These are phyloP conservation scores for Suillus ampliporus DNA, from an alignment of 768 basidiomycete species.

Conservation along the genomic window DNA sequence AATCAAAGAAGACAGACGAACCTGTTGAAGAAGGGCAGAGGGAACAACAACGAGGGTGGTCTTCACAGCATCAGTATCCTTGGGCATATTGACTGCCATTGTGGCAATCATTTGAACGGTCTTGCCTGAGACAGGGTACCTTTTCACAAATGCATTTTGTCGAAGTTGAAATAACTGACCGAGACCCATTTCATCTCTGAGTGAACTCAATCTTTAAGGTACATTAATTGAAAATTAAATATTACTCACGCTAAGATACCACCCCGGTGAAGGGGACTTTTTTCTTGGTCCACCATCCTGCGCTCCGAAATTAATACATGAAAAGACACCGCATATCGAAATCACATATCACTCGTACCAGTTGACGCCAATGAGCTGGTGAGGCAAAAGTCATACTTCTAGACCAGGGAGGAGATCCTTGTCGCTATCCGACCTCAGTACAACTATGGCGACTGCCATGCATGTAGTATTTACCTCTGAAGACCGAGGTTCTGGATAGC, in stretches of 20 bases:
- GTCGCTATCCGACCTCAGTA: slow-evolving; percentile 39
- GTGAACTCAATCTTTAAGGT: slow-evolving; percentile 9
- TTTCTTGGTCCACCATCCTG: slow-evolving; percentile 75
- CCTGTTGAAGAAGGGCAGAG: slow-evolving; percentile 75
- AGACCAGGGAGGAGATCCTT: slow-evolving; percentile 69
- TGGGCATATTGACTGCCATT: slow-evolving; percentile 70
- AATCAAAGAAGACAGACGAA: slow-evolving; percentile 24
- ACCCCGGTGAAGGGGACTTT: slow-evolving; percentile 50
- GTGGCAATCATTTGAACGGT: slow-evolving; percentile 84
- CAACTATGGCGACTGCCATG: background rate
- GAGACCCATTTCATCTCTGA: slow-evolving; percentile 74
- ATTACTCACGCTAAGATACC: slow-evolving; percentile 64
- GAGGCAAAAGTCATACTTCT: slow-evolving; percentile 71
- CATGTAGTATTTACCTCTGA: slow-evolving; percentile 43
- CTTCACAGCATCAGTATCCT: slow-evolving; percentile 47
- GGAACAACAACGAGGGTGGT: slow-evolving; percentile 80
- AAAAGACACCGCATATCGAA: too few species aligned
- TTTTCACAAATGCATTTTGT: slow-evolving; percentile 26
- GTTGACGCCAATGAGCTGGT: slow-evolving; percentile 78
- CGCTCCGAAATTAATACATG: background rate
- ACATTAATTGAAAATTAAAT: slow-evolving; percentile 1
- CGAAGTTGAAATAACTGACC: slow-evolving; percentile 31
- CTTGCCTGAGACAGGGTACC: slow-evolving; percentile 49
- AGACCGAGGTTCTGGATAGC: slow-evolving; percentile 60
- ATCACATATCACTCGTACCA: slow-evolving; percentile 50